These are phyloP conservation scores for Scheffersomyces illinoinensis DNA, from an alignment of 1,139 yeast species.

Conservation along the genomic window DNA sequence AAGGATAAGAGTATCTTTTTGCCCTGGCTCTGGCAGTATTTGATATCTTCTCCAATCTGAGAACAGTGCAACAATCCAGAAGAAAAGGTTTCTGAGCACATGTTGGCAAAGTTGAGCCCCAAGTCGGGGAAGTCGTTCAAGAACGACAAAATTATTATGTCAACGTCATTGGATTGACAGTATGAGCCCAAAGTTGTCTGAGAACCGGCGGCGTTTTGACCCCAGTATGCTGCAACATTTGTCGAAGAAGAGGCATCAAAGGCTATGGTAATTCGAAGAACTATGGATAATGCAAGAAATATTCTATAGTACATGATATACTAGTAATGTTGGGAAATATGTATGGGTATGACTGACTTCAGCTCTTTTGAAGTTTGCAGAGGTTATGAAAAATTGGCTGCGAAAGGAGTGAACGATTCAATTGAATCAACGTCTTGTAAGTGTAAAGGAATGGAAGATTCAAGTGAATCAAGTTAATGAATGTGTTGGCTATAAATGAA, in stretches of 20 bases:
- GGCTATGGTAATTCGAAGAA: not conserved
- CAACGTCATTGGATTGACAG: constrained; percentile 15
- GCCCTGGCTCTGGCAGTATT: constrained; percentile 17
- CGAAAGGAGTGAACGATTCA: not conserved
- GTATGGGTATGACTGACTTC: not conserved
- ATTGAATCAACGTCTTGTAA: not conserved
- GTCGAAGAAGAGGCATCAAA: not conserved
- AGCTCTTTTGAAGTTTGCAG: not conserved
- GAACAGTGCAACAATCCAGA: constrained; percentile 17
- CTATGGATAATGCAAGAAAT: not conserved
- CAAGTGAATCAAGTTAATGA: not conserved
- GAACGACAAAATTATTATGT: constrained; percentile 18
- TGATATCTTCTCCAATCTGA: constrained; percentile 16
- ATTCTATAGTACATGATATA: not conserved
- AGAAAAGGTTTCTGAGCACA: constrained; percentile 12
- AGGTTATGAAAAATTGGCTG: not conserved
- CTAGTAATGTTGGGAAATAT: not conserved
- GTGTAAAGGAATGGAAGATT: not conserved
- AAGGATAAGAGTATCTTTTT: constrained; percentile 18
- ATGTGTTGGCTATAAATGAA: not conserved
- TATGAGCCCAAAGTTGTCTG: constrained; percentile 13
- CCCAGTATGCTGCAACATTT: constrained; percentile 21
- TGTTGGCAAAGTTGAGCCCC: constrained; percentile 15
- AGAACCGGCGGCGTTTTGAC: constrained; percentile 17
- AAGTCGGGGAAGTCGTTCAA: constrained; percentile 14